Base-by-base conservation (phyloP, 129 eudicot species). In the Dittrichia graveolens region DNA sequence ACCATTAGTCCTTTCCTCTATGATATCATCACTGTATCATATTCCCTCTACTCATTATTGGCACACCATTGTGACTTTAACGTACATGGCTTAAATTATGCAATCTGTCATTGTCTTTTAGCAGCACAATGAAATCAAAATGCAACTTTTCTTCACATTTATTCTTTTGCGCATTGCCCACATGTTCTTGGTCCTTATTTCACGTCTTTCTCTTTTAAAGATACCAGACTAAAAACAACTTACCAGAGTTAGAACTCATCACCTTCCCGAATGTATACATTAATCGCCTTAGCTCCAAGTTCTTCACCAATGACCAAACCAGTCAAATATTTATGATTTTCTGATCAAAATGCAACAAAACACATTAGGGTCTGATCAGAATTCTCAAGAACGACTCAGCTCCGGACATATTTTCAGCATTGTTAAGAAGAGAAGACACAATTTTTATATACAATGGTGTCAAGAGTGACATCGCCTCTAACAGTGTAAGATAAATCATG, bases 41-140 rank as follows among this genome's bases (percentile, higher is more conserved):
- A 75, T 75, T 75, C 74, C 74, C 60, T 75, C 49, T 53, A 46
- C 55, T 74, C 56, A 66, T 75, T 56, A 75, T 75, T 75, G 74
- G 67, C 41, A 66, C 67, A 63, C 78, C 61, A 53, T 18, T 41
- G 65, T 40, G 66, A 71, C 75, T 74, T 62, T 74, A 74, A 41
- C 64, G 54, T 74, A 65, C 72, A 63, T 11, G 54, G 34, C 61
- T 62, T 39, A 74, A 49, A 66, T 75, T 43, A 75, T 75, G 57
- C 66, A 65, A 24, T 75, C 8, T 67, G 43, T 75, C 80, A 44
- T 66, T 75, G 80, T 34, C 74, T 55, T 75, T 56, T 74, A 63
- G 62, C 79, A 66, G 38, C 52, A 66, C 6, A 41, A 8, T 50
- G 4, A 34, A 71, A 46, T 24, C n/a, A 37, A 52, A 14, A 8